Base-by-base conservation (phyloP, 768 basidiomycete genomes). In the Gautieria morchelliformis region DNA sequence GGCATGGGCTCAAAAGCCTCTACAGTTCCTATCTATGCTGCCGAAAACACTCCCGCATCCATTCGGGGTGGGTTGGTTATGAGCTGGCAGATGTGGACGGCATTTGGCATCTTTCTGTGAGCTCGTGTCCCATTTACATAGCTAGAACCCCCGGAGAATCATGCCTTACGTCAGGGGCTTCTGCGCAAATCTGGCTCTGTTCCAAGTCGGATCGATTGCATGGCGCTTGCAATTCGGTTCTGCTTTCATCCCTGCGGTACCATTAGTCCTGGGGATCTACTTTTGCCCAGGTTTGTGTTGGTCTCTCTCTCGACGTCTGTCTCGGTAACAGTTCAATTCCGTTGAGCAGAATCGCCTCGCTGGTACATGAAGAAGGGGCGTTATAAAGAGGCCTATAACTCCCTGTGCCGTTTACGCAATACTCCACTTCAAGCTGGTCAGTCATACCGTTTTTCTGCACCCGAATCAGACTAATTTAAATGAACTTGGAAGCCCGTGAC, bases 1-100 rank as follows among this genome's bases (percentile, higher is more conserved):
- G 83, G 82, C 33, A 84, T 85, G 76, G 83, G 83, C 19, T 75
- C 81, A 2, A 85, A 85, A 67, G 78, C 76, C 4, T 72, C 76
- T 3, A 82, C 84, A 0, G 80, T 81, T 0, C 85, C 85, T 6
- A 77, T 86, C 17, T 85, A 75, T 63, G 78, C 84, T 10, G 81
- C 84, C 4, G 87, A 76, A 56, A 62, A 64, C 58, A 60, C 67
- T 5, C 74, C 74, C 0, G 65, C 74, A 0, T n/a, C 51, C 3
- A 72, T 75, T 46, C 68, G 73, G 53, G 72, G 71, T 45, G 69
- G 65, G 1, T 61, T 72, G 7, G 66, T 68, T 52, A 72, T 72
- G 69, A 61, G 62, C 14, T 71, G 72, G 70, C 74, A 75, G 57
- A 62, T 72, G 2, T 74, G 73, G 73, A 71, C 71, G 3, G 69